Conservation (phyloP, 2,329 filamentous ascomycete species). For the Verticillium nonalfalfae region DNA sequence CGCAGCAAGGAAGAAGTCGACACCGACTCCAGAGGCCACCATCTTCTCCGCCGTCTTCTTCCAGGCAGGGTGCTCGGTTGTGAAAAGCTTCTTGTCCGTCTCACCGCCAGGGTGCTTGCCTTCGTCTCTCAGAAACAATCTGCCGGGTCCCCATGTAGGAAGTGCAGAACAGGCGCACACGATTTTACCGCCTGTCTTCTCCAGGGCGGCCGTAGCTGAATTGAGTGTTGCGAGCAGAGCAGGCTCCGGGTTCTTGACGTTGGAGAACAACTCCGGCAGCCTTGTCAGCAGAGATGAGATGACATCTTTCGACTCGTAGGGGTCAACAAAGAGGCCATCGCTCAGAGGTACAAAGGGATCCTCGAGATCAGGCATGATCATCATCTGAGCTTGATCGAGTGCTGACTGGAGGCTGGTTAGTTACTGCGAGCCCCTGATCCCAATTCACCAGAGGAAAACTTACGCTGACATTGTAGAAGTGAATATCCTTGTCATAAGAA, state of each 20-base stretch:
- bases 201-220: constrained; percentile 75
- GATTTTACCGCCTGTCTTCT: constrained; percentile 86
- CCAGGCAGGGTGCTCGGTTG: constrained; percentile 84
- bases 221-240: constrained; percentile 79
- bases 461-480: constrained; percentile 93
- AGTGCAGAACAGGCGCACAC: constrained; percentile 82
- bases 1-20: constrained; percentile 91
- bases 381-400: constrained; percentile 88
- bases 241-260: constrained; percentile 85
- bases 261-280: constrained; percentile 79
- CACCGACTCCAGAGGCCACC: constrained; percentile 78
- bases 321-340: constrained; percentile 90
- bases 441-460: constrained; percentile 24
- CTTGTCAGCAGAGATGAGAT: constrained; percentile 82
- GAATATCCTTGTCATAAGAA: constrained; percentile 92
- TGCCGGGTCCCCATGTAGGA: constrained; percentile 85
- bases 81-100: constrained; percentile 84
- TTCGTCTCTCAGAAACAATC: constrained; percentile 80
- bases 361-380: constrained; percentile 96
- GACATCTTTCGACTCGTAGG: constrained; percentile 78
- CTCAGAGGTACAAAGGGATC: constrained; percentile 92
- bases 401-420: constrained; percentile 42
- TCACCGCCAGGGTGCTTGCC: constrained; percentile 81
- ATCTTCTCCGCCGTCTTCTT: constrained; percentile 82
- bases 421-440: not conserved